phyloP scores from a whole-genome alignment of 192 early-diverging fungal genomes.

The Coemansia pectinata region DNA sequence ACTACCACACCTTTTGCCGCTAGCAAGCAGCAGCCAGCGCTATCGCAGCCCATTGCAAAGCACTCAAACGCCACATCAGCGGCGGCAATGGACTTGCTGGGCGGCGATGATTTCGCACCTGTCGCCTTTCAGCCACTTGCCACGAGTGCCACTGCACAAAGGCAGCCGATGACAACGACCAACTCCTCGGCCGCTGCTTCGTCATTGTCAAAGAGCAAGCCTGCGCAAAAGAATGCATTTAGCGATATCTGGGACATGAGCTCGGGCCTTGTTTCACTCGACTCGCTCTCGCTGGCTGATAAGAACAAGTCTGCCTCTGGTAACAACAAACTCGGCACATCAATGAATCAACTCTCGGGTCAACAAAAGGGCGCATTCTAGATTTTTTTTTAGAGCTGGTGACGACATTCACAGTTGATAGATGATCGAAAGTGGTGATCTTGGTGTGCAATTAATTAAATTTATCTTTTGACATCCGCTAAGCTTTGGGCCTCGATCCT shows the following conservation, averaged over 20 bases:
- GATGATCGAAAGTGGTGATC: not conserved
- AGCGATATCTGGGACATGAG: slow-evolving; percentile 72
- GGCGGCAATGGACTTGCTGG: slow-evolving; percentile 29
- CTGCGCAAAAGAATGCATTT: slow-evolving; percentile 35
- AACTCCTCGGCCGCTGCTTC: not conserved
- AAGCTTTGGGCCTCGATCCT: not conserved
- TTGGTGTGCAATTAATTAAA: not conserved
- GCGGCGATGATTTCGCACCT: slow-evolving; percentile 17
- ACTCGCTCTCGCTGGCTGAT: slow-evolving; percentile 66
- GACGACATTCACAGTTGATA: not conserved
- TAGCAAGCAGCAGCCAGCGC: slow-evolving; percentile 6
- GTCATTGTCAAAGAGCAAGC: slow-evolving; percentile 2
- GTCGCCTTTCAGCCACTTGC: slow-evolving; percentile 30
- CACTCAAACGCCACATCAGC: slow-evolving; percentile 10
- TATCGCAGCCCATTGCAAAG: slow-evolving; percentile 15
- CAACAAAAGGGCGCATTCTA: slow-evolving; percentile 16
- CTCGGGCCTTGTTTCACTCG: slow-evolving; percentile 67
- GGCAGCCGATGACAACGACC: not conserved
- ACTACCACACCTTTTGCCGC: not conserved
- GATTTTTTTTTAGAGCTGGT: not conserved
- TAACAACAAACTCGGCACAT: slow-evolving; percentile 4
- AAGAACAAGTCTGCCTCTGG: slow-evolving; percentile 22
- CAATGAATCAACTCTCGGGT: slow-evolving; percentile 52
- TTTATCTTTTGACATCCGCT: not conserved
- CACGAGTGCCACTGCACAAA: not conserved